Conservation (phyloP, 805 yeast genomes). For the Yarrowia porcina region DNA sequence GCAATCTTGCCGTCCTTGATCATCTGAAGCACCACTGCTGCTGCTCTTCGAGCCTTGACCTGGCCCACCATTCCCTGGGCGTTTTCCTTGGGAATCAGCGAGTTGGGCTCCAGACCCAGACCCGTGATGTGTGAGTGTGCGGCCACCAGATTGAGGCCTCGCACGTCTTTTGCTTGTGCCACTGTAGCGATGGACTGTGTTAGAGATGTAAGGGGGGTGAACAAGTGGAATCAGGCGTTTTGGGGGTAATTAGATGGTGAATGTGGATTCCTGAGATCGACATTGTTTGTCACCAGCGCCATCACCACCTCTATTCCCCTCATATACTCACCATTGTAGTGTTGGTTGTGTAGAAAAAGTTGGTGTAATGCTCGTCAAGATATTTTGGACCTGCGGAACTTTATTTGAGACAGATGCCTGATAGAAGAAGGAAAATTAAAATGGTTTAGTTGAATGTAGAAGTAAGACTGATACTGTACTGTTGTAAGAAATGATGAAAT, state of each 20-base stretch:
- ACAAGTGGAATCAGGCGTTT: background rate
- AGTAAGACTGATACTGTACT: no score
- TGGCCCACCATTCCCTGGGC: conserved; percentile 98
- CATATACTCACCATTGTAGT: conserved; percentile 16
- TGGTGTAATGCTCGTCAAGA: background rate
- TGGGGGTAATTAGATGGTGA: background rate
- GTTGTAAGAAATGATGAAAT: no score
- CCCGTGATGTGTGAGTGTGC: conserved; percentile 99
- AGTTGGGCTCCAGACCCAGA: conserved; percentile 83
- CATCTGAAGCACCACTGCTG: conserved; percentile 90
- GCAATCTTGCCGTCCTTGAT: conserved; percentile 93
- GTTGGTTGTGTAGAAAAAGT: conserved; percentile 12
- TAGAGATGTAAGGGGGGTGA: background rate
- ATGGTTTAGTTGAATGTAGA: no score
- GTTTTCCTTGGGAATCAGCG: conserved; percentile 73
- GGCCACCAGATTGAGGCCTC: conserved; percentile 77
- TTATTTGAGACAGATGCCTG: background rate
- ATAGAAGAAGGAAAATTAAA: background rate
- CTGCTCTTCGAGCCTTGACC: conserved; percentile 89
- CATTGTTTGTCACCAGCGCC: background rate
- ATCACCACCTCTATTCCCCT: background rate
- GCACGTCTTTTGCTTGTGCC: conserved; percentile 47
- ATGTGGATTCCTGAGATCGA: background rate
- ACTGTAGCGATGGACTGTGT: conserved; percentile 41
- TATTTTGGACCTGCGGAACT: conserved; percentile 16